phyloP scores from a whole-genome alignment of 306 rosid species.

The Begonia loranthoides region DNA sequence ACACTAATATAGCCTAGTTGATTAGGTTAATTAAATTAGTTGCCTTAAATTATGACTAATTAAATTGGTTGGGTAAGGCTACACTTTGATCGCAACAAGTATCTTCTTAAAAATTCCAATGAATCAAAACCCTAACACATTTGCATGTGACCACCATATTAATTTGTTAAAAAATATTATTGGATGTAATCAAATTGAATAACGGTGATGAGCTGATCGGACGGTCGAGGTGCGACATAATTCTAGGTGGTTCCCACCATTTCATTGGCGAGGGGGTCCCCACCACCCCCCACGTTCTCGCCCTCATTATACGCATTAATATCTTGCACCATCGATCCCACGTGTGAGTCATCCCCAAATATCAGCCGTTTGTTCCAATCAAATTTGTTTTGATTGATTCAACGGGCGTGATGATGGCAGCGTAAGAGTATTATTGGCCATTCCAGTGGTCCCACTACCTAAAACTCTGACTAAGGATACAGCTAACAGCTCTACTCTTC shows the following conservation, averaged over 20 bases:
- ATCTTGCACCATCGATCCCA: conserved; percentile 18
- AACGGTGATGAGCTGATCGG: conserved; percentile 2
- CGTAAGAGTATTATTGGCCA: too few relatives aligned
- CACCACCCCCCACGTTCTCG: conserved; percentile 29
- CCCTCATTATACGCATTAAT: conserved; percentile 24
- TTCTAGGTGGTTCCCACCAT: conserved; percentile 20
- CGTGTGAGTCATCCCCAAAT: conserved; percentile 21
- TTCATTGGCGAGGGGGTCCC: conserved; percentile 30
- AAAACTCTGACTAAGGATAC: not conserved
- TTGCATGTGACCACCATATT: too few relatives aligned
- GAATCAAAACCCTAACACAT: too few relatives aligned
- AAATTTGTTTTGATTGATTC: not conserved
- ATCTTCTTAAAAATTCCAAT: too few relatives aligned
- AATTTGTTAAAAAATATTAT: too few relatives aligned
- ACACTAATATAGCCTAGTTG: too few relatives aligned
- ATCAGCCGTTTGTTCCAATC: conserved; percentile 13
- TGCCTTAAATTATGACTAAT: too few relatives aligned
- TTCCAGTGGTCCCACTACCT: conserved; percentile 7
- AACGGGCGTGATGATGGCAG: not conserved
- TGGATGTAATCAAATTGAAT: too few relatives aligned
- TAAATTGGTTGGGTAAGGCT: too few relatives aligned
- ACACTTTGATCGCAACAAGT: too few relatives aligned
- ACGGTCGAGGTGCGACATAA: conserved; percentile 20
- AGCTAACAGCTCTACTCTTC: not conserved
- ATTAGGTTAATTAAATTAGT: too few relatives aligned